These are phyloP conservation scores for Clathrus columnatus DNA, from an alignment of 768 basidiomycete genomes.

Conservation along the genomic window DNA sequence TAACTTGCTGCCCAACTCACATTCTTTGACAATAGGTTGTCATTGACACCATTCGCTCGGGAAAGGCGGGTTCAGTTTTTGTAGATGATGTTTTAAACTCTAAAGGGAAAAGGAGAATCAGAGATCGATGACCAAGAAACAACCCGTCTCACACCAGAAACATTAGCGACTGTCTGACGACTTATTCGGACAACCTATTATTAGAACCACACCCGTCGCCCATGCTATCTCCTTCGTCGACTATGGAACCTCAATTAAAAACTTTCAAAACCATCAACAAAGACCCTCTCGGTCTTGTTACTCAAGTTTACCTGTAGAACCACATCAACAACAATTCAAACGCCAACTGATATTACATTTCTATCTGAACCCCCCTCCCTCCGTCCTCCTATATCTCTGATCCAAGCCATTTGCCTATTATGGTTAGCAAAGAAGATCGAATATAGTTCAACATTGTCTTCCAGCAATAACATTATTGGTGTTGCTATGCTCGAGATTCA, in stretches of 20 bases:
- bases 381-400: slow-evolving; percentile 1
- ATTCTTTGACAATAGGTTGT: slow-evolving; percentile 58
- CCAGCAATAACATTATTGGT: slow-evolving; percentile 77
- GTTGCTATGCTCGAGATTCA: slow-evolving; percentile 94
- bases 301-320: slow-evolving; percentile 3
- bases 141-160: neutral
- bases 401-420: slow-evolving; percentile 24
- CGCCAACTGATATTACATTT: slow-evolving; percentile 16
- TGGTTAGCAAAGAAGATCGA: slow-evolving; percentile 32
- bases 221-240: neutral
- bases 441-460: slow-evolving; percentile 58
- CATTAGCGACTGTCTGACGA: neutral
- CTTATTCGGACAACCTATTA: too few relatives aligned
- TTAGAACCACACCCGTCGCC: slow-evolving; percentile 19
- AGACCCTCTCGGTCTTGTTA: neutral
- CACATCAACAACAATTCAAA: slow-evolving; percentile 11
- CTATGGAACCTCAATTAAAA: neutral
- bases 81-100: slow-evolving; percentile 71
- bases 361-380: slow-evolving; percentile 14
- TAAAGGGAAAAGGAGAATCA: slow-evolving; percentile 34
- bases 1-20: slow-evolving; percentile 9
- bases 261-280: neutral
- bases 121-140: slow-evolving; percentile 23
- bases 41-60: slow-evolving; percentile 71
- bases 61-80: slow-evolving; percentile 43